Evolutionary conservation across 495 filamentous ascomycete genomes (phyloP), one percentile per base, ranked within the genome.

Genomic region (Trichoderma orchidacearum): DNA sequence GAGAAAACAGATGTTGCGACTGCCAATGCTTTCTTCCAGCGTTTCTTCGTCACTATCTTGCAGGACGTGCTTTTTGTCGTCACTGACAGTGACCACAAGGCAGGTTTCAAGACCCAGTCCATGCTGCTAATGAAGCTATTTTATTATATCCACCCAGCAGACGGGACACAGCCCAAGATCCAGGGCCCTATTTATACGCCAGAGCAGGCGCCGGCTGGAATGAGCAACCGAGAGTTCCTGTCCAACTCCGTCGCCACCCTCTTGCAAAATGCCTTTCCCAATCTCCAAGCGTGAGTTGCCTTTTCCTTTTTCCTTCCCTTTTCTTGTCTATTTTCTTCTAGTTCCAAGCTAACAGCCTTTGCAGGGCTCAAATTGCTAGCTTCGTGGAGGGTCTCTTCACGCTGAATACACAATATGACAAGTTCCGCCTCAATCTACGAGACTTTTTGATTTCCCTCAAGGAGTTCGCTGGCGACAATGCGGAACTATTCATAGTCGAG

Each of bases 11-110:
- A 96, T 65, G 68, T 79, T 27, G 76, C 85, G 64, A 96, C 89
- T 5, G 87, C 90, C 59, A 90, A 86, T 62, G 84, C 85, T 56
- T 99, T 99, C 77, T 99, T 99, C 82, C 89, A 90, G 63, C 89
- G 90, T 64, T 99, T 97, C 72, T 97, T 89, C 66, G 81, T 96
- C 35, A 78, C 86, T 2, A 99, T 99, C 61, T 76, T 99, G 21
- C 93, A 97, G 71, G 93, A 99, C 66, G 88, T 96, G 17, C 96
- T 99, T 79, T 99, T 97, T 66, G 93, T 99, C 18, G 77, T 99
- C 54, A 96, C 92, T 3, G 93, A 99, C 68, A 87, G 86, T 59
- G 94, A 99, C 63, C 93, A 99, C 74, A 99, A 97, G 76, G 92
- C 93, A 59, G 93, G 93, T 0, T 99, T 97, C 77, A 99, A 97